Conservation (phyloP, 1,284 basidiomycete species). For the Sanguinoderma infundibulare region DNA sequence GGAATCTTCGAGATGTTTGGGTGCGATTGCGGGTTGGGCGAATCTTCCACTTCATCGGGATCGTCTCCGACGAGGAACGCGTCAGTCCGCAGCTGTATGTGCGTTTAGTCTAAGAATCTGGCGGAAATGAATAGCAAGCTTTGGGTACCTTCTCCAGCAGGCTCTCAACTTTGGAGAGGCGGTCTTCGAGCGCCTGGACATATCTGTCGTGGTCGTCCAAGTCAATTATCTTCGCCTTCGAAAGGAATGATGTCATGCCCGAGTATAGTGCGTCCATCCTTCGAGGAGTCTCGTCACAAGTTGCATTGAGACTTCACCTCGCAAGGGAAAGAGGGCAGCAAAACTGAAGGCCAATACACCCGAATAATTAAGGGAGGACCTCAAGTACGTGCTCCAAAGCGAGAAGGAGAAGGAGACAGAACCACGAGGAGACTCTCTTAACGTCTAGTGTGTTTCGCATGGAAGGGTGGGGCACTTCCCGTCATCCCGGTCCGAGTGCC, state of each 20-base stretch:
- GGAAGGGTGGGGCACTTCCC: too few relatives aligned
- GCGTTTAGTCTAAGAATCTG: neutral
- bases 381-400: too few relatives aligned
- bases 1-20: neutral
- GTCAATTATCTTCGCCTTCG: neutral
- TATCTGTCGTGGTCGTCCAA: neutral
- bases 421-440: too few relatives aligned
- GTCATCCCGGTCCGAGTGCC: too few relatives aligned
- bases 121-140: neutral
- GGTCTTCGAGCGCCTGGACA: neutral
- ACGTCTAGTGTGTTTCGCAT: too few relatives aligned
- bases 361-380: too few relatives aligned
- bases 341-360: too few relatives aligned
- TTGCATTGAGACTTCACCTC: neutral
- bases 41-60: neutral
- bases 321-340: too few relatives aligned
- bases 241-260: neutral
- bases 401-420: too few relatives aligned
- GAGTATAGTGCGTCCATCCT: neutral
- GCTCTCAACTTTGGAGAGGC: neutral
- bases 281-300: too few relatives aligned
- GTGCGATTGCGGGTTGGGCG: neutral
- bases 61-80: neutral
- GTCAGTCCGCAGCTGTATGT: neutral
- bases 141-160: neutral